Evolutionary conservation across 768 basidiomycete species (phyloP), one percentile per base, ranked within the genome.

Genomic region (Termitomyces sp.): DNA sequence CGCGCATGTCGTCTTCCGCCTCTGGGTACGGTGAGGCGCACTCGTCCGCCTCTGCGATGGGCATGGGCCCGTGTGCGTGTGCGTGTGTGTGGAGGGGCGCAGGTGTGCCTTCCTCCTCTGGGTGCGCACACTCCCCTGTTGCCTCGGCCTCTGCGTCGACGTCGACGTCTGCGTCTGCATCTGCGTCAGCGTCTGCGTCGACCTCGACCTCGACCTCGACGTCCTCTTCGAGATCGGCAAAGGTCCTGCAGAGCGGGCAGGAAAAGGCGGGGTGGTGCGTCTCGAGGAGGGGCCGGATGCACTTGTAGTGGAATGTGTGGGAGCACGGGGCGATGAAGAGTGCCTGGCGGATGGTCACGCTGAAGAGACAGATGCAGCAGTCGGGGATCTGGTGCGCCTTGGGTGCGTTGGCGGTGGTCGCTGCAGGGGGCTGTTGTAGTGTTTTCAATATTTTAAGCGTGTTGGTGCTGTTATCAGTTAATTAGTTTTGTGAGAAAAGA

Each of bases 271-370:
- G 93, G 66, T 95, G 86, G 72, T 98, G 93, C n/a, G 82, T 74
- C 64, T 91, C 83, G 46, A 98, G 80, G 12, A 98, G 80, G 1
- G 95, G 96, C 0, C 94, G 84, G 60, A 99, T 95, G 71, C 96
- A 98, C 73, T 98, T 98, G 83, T 92, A 94, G 75, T 95, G 93
- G 78, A 92, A 93, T 0, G 94, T 88, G 72, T 99, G 96, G 1
- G 93, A 95, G 74, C 96, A 99, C 0, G 96, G 96, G 32, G 96
- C 94, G 69, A 99, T 95, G 78, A 99, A 98, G 50, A 98, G 84
- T 0, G 94, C 91, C 73, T 99, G 96, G 62, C 88, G 91, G 70
- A 98, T 95, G 1, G 93, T 89, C 0, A 98, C 94, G 26, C 86
- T 76, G 77, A 96, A 99, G 76, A 82, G 73, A 61, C 96, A 97